Evolutionary conservation across 495 filamentous ascomycete species (phyloP), one percentile per base, ranked within the genome.

Genomic region (Amniculicola lignicola): DNA sequence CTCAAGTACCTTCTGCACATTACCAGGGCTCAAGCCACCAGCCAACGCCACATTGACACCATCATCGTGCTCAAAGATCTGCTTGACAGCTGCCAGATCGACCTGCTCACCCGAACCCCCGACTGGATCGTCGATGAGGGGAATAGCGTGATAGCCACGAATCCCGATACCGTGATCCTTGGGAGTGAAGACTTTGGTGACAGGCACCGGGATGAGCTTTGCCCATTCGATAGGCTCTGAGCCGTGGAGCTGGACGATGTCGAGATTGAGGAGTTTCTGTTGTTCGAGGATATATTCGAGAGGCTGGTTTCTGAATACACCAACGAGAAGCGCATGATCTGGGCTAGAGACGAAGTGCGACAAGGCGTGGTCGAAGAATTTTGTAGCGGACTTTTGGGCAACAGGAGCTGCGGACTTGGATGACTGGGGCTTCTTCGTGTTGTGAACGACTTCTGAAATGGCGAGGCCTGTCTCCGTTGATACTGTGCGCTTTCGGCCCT

Each of bases 151-250:
- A 67, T 89, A 95, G 2, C 88, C 90, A 29, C 87, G 75, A 44
- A 79, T 75, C 5, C 81, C 83, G 42, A 96, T 73, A 1, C 83
- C 88, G 16, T 77, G 61, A 45, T 94, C 85, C 3, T 77, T 77
- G 0, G 88, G 87, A 22, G 77, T 77, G 69, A 97, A 97, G 35
- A 83, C 84, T 42, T 82, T 82, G 59, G 97, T 86, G 18, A 98
- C 89, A 1, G 93, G 94, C 0, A 94, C 88, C 4, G 93, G 90
- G 38, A 98, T 88, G 22, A 88, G 71, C 24, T 69, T 77, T 1
- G 90, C 83, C 92, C 93, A 97, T 66, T 97, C 93, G 27, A 96
- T 63, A 1, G 93, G 91, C 68, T 98, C 93, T 45, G 82, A 74
- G 7, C 93, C 93, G 68, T 98, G 93, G 3, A 98, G 78, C 64